Conservation (phyloP, 176 grass and related monocot genomes). For the Tillandsia fasciculata region DNA sequence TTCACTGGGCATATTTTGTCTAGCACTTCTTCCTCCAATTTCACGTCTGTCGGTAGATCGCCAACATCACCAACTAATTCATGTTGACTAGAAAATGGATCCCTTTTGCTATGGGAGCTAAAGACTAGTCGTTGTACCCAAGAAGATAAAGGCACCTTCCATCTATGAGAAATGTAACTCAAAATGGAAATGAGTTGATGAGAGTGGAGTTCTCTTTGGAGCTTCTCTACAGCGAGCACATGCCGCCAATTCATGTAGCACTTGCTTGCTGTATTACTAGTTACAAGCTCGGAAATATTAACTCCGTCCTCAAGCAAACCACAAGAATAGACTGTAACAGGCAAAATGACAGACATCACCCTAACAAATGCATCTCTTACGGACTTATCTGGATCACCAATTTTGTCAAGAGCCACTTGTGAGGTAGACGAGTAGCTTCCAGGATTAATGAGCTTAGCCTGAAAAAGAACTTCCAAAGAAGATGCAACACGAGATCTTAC, state of each 20-base stretch:
- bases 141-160: conserved; percentile 83
- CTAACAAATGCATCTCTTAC: conserved; percentile 68
- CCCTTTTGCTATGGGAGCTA: conserved; percentile 68
- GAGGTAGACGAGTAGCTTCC: conserved; percentile 43
- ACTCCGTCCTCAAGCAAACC: conserved; percentile 46
- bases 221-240: conserved; percentile 68
- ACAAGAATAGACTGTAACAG: conserved; percentile 62
- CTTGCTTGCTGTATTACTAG: conserved; percentile 30
- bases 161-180: conserved; percentile 88
- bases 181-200: conserved; percentile 92
- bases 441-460: conserved; percentile 57
- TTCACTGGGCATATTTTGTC: conserved; percentile 85
- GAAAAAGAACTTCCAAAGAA: conserved; percentile 65
- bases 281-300: conserved; percentile 31
- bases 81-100: conserved; percentile 47
- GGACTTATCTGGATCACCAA: conserved; percentile 75
- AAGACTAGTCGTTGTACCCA: conserved; percentile 81
- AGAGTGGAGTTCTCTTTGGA: conserved; percentile 70
- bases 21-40: conserved; percentile 39
- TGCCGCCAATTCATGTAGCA: conserved; percentile 70
- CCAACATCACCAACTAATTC: conserved; percentile 57
- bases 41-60: conserved; percentile 35
- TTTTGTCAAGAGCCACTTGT: conserved; percentile 79
- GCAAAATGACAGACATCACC: conserved; percentile 57
- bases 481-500: conserved; percentile 76